Conservation (phyloP, 2,329 filamentous ascomycete species). For the Fusarium sp. region DNA sequence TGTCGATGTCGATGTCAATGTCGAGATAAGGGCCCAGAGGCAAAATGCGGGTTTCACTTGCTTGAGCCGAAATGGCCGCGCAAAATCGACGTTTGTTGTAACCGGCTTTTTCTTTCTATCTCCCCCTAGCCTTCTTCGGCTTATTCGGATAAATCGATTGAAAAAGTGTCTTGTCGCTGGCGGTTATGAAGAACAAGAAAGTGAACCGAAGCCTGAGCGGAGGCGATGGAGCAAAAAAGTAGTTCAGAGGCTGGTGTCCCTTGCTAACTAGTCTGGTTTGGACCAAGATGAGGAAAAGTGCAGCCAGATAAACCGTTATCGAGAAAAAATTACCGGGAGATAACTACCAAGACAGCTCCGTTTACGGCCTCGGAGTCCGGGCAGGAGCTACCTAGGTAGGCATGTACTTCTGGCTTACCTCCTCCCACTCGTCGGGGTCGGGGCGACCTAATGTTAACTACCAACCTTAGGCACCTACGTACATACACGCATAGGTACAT, state of each 20-base stretch:
- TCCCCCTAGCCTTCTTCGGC: neutral
- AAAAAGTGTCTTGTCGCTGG: neutral
- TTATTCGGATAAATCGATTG: conserved; percentile 22
- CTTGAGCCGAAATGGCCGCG: conserved; percentile 26
- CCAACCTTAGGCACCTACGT: neutral
- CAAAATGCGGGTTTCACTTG: conserved; percentile 33
- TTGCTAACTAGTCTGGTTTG: conserved; percentile 10
- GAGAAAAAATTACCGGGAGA: conserved; percentile 47
- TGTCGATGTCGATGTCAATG: conserved; percentile 14
- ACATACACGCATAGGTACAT: too few relatives aligned
- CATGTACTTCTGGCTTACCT: conserved; percentile 7
- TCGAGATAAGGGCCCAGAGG: conserved; percentile 33
- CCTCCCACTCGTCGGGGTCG: neutral
- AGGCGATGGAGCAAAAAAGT: conserved; percentile 37
- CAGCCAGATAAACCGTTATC: conserved; percentile 36
- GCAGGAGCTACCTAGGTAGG: conserved; percentile 29
- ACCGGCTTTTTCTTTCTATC: neutral
- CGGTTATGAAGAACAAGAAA: conserved; percentile 20
- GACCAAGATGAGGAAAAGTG: conserved; percentile 30
- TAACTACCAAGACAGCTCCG: conserved; percentile 45
- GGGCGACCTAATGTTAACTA: neutral
- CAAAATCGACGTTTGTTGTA: conserved; percentile 12
- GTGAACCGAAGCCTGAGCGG: conserved; percentile 21
- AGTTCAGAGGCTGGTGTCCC: conserved; percentile 13
- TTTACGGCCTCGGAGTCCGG: conserved; percentile 52